Evolutionary conservation across 192 early-diverging fungal genomes (phyloP).

Genomic region (Gonapodya prolifera): DNA sequence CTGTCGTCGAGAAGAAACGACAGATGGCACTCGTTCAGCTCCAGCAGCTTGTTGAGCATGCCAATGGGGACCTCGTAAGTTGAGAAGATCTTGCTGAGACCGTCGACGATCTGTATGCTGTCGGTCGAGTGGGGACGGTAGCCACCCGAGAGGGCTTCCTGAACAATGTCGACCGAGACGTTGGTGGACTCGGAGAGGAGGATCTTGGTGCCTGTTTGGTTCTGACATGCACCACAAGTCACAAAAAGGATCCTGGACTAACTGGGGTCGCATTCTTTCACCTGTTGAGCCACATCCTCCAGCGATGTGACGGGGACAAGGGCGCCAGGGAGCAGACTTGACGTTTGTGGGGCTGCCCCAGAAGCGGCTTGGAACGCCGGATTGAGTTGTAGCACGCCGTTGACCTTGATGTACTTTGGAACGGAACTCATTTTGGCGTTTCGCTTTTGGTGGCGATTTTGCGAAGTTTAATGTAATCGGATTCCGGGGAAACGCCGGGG

Average conservation of each 20-base stretch:
- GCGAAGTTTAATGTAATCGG: too few relatives aligned
- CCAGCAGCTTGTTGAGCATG: constrained; percentile 9
- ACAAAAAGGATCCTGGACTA: neutral
- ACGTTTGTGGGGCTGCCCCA: constrained; percentile 9
- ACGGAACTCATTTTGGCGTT: neutral
- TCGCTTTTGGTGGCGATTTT: neutral
- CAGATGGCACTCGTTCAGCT: constrained; percentile 2
- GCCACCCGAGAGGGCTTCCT: too few relatives aligned
- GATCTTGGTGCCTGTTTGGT: too few relatives aligned
- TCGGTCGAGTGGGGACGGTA: too few relatives aligned
- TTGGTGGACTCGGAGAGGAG: too few relatives aligned
- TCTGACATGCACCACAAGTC: too few relatives aligned
- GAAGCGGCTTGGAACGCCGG: constrained; percentile 3
- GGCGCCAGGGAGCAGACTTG: too few relatives aligned
- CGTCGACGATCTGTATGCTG: constrained; percentile 6
- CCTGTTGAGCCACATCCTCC: too few relatives aligned
- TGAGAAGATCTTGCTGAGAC: constrained; percentile 5
- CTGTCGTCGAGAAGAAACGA: constrained; percentile 9
- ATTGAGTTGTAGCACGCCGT: constrained; percentile 8
- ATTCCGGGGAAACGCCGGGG: neutral
- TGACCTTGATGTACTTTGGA: constrained; percentile 13
- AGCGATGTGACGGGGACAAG: too few relatives aligned
- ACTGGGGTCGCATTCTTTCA: neutral
- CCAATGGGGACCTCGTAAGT: constrained; percentile 12
- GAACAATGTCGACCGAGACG: too few relatives aligned